phyloP scores from a whole-genome alignment of 2,329 filamentous ascomycete species.

The Penicillium sp. region DNA sequence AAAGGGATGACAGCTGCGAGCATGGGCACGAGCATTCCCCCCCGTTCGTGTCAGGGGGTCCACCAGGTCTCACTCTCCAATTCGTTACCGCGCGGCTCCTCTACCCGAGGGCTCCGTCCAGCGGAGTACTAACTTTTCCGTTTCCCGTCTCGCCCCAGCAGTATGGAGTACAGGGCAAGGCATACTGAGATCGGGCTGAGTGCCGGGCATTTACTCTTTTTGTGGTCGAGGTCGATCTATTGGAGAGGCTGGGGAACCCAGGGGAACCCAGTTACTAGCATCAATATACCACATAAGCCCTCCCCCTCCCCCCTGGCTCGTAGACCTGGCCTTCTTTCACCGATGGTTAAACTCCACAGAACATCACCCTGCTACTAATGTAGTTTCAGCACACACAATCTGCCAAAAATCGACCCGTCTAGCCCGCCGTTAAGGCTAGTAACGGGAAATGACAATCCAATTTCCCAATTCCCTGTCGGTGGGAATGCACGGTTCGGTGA shows the following conservation, averaged over 20 bases:
- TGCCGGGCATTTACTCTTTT: no score
- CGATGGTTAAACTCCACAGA: no score
- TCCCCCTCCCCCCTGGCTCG: no score
- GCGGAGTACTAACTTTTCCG: constrained; percentile 22
- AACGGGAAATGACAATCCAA: constrained; percentile 2
- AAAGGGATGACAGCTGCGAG: constrained; percentile 1
- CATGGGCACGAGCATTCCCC: background rate
- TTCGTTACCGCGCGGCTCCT: constrained; percentile 27
- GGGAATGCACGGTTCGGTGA: constrained; percentile 6
- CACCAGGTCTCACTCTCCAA: constrained; percentile 10
- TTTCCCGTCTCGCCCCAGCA: constrained; percentile 1
- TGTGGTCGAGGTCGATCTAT: no score
- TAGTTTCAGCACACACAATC: background rate
- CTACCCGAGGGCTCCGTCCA: constrained; percentile 21
- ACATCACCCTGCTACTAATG: no score
- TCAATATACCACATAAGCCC: no score
- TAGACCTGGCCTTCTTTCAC: no score
- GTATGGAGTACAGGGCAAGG: background rate
- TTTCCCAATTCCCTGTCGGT: constrained; percentile 3
- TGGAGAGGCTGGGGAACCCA: no score
- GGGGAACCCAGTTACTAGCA: no score
- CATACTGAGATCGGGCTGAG: no score
- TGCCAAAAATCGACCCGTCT: background rate
- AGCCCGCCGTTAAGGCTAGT: constrained; percentile 1
- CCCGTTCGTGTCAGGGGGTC: constrained; percentile 4